Base-by-base conservation (phyloP, 2,329 filamentous ascomycete genomes). In the Sclerotinia spermophila region DNA sequence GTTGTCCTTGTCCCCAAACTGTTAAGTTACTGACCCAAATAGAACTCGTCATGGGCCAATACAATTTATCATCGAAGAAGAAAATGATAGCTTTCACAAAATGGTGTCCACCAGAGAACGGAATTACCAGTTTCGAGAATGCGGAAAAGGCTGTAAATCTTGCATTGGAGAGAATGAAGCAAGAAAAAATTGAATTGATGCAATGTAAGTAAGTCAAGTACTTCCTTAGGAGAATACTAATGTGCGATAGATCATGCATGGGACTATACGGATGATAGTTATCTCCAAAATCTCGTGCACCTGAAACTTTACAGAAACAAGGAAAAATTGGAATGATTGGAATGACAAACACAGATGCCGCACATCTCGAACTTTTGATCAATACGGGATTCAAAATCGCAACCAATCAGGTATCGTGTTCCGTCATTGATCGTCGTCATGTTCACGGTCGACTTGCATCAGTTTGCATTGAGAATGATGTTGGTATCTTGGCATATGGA, bases 101-200 rank as follows among this genome's bases (percentile, higher is more conserved):
- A 64, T 77, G 75, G 76, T 77, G 75, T 66, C 74, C 76, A 21
- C 67, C 72, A 19, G 76, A 76, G 45, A 74, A 74, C 40, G 66
- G 69, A 19, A 58, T 69, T 30, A 64, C 55, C 55, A 72, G 58
- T 8, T 72, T 74, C 42, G 56, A 73, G 30, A 55, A 73, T 11
- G 79, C 79, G 24, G 74, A 78, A 60, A 67, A 70, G 35, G 79
- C 79, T 17, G 72, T 80, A 11, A 71, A 77, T 58, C 74, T 74
- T 1, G 78, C 78, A 30, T 78, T 53, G 6, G 44, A 24, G n/a
- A 27, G 53, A n/a, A 68, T 68, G 53, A 60, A 60, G 27, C 53
- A 68, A 35, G 42, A 30, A 17, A 58, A 60, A 42, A 68, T 60
- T 13, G 55, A 48, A 11, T 48, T 66, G 35, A 24, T 59, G 30